A percentile compares a stretch with the other conserved stretches of the same genome.
These are phyloP conservation scores for Pichia kluyveri DNA, from an alignment of 805 yeast genomes.

Conservation along the genomic window DNA sequence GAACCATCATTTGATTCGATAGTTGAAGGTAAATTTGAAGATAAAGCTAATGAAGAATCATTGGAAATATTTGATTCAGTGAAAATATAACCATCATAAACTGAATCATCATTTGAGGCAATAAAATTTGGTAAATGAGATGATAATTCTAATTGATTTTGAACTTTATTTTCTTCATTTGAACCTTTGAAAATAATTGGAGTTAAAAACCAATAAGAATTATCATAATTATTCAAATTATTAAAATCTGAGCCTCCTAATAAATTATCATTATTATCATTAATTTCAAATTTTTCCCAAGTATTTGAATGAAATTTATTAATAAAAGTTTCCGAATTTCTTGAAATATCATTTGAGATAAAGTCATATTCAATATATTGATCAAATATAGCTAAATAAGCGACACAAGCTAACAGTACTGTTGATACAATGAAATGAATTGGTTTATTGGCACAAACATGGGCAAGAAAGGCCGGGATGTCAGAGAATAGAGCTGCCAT, in stretches of 20 bases:
- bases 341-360: constrained; percentile 9
- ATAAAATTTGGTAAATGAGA: constrained; percentile 27
- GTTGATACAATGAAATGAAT: constrained; percentile 74
- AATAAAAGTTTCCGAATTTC: not conserved
- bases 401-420: constrained; percentile 66
- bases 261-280: too few relatives aligned
- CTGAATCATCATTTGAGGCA: constrained; percentile 25
- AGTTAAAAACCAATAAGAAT: constrained; percentile 22
- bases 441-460: constrained; percentile 68
- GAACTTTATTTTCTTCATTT: not conserved
- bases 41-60: not conserved
- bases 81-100: constrained; percentile 34
- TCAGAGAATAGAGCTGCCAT: constrained; percentile 16
- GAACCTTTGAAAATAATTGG: constrained; percentile 46
- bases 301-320: constrained; percentile 25
- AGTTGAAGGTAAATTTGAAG: not conserved
- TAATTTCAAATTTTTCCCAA: constrained; percentile 44
- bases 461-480: constrained; percentile 25
- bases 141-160: not conserved
- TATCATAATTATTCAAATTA: too few relatives aligned
- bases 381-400: constrained; percentile 68
- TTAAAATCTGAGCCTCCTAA: not conserved
- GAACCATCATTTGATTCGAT: constrained; percentile 34
- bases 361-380: constrained; percentile 33
- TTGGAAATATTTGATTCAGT: constrained; percentile 12